Conservation (phyloP, 768 basidiomycete genomes). For the Mrakia blollopis region DNA sequence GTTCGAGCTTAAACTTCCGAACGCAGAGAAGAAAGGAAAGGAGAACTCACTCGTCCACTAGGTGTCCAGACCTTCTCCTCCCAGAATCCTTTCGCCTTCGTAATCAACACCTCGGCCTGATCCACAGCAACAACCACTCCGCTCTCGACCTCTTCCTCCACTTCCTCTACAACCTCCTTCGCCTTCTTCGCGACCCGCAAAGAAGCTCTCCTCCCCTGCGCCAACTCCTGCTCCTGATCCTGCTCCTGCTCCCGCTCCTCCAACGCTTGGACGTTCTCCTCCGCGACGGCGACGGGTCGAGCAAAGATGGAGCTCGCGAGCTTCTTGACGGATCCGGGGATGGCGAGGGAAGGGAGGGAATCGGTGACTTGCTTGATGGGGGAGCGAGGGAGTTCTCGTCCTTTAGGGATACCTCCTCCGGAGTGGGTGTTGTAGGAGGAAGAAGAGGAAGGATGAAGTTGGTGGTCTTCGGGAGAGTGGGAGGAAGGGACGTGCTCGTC, state of each 20-base stretch:
- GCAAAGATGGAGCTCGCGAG: neutral
- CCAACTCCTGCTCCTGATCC: neutral
- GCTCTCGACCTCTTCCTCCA: neutral
- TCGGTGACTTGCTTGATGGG: slow-evolving; percentile 18
- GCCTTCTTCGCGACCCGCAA: neutral
- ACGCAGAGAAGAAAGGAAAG: neutral
- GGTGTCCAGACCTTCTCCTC: neutral
- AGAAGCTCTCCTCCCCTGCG: neutral
- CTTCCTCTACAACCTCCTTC: neutral
- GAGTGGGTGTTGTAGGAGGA: neutral
- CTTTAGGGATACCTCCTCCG: neutral
- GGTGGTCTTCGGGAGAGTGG: neutral
- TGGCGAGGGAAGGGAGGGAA: slow-evolving; percentile 1
- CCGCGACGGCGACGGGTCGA: neutral
- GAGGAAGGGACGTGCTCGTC: neutral
- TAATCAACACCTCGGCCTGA: neutral
- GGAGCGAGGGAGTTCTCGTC: slow-evolving; percentile 4
- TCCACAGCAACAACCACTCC: neutral
- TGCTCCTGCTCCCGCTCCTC: no score
- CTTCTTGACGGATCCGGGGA: slow-evolving; percentile 5
- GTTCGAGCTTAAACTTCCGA: no score
- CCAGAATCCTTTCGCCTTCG: neutral
- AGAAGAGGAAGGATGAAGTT: neutral
- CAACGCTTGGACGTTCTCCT: neutral
- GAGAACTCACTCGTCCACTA: neutral